Evolutionary conservation across 106 monocot species (phyloP), one percentile per base, ranked within the genome.

Genomic region (Allium sativum): DNA sequence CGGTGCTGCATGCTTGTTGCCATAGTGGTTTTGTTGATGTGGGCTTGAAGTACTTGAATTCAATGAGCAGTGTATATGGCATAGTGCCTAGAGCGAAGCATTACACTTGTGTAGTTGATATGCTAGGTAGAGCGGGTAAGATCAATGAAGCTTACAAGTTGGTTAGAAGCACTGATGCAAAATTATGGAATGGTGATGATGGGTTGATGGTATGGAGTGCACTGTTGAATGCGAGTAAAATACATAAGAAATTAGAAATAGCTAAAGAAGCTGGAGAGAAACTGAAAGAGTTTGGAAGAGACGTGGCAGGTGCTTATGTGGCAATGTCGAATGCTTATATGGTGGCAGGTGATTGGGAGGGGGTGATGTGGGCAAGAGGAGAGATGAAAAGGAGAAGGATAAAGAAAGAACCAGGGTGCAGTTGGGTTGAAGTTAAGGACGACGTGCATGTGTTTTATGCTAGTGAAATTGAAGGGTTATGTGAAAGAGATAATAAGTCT

Each of bases 391-490:
- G 67, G 14, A 63, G 77, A 43, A 90, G 90, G 7, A 84, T 95
- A 44, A 61, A 58, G 21, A 95, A 95, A 74, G 86, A 86, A 31
- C 82, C 69, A 3, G 82, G 78, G 14, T 93, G 89, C 59, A 89
- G 89, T 51, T 89, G 89, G 86, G 70, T 94, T n/a, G 93, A 93
- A 69, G 57, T 93, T 21, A 93, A 78, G 68, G 82, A 73, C 20
- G 54, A 48, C 12, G 75, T 71, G 1, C 73, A 80, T 61, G 80
- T 88, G 21, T 93, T 89, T 70, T 80, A 80, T 58, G 74, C 76
- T 0, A 85, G 88, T 8, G 72, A 73, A n/a, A 56, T 70, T 42
- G 72, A 11, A 45, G 64, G 7, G 56, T 72, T 1, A 67, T 31
- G 31, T 31, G 65, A 51, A 18, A 51, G 40, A 53, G 72, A n/a